Evolutionary conservation across 257 asterid species (phyloP), one percentile per base, ranked within the genome.

Genomic region (Pogostemon cablin): DNA sequence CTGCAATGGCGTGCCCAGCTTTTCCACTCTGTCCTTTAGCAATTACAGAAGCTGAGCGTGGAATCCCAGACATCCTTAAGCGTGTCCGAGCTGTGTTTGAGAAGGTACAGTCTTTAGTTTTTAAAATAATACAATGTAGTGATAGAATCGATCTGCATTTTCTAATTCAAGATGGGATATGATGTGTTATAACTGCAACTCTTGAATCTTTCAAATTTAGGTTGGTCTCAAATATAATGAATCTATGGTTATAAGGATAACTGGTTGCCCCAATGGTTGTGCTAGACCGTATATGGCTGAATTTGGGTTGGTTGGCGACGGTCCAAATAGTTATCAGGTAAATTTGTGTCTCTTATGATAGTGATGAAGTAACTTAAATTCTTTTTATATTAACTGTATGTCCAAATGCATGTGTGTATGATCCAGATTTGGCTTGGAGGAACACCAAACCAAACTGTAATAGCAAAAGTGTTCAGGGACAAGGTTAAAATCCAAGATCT

Each of bases 261-360:
- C 99, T 3, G 99, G 99, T 67, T 93, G 99, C 84, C 99, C 99
- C 56, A 93, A 93, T 75, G 99, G 99, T 9, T 93, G 99, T 79
- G 98, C 98, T 62, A 84, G 99, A 78, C 98, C 99, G 3, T 93
- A 93, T 86, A 89, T 93, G 99, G 99, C 99, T 86, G 99, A 93
- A 80, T 95, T 93, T 34, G 99, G 98, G 65, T 82, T 93, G 72
- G 96, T 93, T 59, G 99, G 99, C 54, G 96, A 89, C 81, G 99
- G 95, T 62, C 95, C 99, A 65, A 93, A 93, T 71, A 89, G 96
- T 78, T 93, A 93, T 72, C 99, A 93, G 97, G 99, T 91, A 74
- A 62, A 32, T 11, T 20, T 17, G 7, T 47, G 8, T 42, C 74
- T 64, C 12, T 64, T 25, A 25, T 5, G 32, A 50, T 38, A 60